A percentile compares a stretch with the other conserved stretches of the same genome.
phyloP scores from a whole-genome alignment of 768 basidiomycete genomes.

The Sarcodon aspratus region DNA sequence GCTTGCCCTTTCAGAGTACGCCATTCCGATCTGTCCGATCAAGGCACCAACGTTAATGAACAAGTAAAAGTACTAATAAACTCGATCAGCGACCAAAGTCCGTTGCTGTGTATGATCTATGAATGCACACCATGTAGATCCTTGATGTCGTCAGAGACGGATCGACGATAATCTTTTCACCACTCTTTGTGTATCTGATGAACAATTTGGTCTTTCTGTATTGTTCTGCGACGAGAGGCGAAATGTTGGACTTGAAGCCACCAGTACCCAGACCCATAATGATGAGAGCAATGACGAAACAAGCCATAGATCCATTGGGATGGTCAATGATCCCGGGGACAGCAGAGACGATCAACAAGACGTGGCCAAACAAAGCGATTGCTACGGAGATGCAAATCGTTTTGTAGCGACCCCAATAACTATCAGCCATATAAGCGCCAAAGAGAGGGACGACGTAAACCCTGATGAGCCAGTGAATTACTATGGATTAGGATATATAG shows the following conservation, averaged over 20 bases:
- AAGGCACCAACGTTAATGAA: conserved; percentile 69
- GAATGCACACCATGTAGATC: conserved; percentile 53
- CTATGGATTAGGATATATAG: background rate
- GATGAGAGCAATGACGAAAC: conserved; percentile 48
- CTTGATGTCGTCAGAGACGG: conserved; percentile 55
- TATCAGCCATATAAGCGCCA: conserved; percentile 67
- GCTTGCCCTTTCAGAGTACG: conserved; percentile 30
- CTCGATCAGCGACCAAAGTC: background rate
- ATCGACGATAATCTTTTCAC: conserved; percentile 69
- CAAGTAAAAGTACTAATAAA: conserved; percentile 47
- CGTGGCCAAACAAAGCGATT: conserved; percentile 52
- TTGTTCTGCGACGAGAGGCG: conserved; percentile 72
- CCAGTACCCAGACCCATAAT: conserved; percentile 55
- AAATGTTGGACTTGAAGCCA: conserved; percentile 69
- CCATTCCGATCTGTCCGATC: conserved; percentile 58
- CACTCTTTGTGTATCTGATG: conserved; percentile 33
- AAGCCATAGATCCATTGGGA: conserved; percentile 31
- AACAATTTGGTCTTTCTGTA: conserved; percentile 45
- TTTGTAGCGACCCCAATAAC: conserved; percentile 63
- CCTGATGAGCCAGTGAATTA: conserved; percentile 20
- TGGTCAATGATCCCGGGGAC: conserved; percentile 56
- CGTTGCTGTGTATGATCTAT: background rate
- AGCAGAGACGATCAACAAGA: conserved; percentile 55
- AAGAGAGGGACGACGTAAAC: conserved; percentile 54
- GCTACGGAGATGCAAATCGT: conserved; percentile 52